Evolutionary conservation across 352 stramenopile genomes (phyloP).

Genomic region (Globisporangium ultimum): DNA sequence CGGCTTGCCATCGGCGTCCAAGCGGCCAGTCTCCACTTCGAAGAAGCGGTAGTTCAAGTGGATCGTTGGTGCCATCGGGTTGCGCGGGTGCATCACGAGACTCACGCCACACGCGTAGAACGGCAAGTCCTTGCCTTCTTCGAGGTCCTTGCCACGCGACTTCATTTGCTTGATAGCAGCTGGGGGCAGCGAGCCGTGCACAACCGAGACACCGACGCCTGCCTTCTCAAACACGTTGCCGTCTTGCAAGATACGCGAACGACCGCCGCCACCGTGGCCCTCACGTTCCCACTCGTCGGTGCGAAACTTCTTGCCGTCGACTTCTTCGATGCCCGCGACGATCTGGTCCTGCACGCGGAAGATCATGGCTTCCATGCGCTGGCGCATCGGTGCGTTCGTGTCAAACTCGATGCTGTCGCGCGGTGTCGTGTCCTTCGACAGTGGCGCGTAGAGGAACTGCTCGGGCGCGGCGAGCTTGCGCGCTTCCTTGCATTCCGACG

Average conservation of each 20-base stretch:
- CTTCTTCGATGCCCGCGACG: conserved; percentile 79
- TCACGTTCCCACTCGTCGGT: conserved; percentile 94
- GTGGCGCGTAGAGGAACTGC: conserved; percentile 61
- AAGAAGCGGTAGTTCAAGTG: conserved; percentile 99
- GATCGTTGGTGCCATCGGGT: conserved; percentile 94
- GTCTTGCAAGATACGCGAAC: conserved; percentile 92
- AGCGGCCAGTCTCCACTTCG: conserved; percentile 86
- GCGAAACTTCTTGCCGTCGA: conserved; percentile 94
- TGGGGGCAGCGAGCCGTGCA: conserved; percentile 95
- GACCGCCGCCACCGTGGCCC: conserved; percentile 92
- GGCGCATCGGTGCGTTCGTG: conserved; percentile 52
- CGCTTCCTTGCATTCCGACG: conserved; percentile 31
- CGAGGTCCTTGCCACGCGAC: conserved; percentile 65
- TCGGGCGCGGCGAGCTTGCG: conserved; percentile 27
- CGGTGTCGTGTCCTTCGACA: conserved; percentile 61
- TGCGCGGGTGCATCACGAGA: conserved; percentile 96
- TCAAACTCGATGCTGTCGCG: conserved; percentile 78
- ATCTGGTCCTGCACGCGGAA: conserved; percentile 85
- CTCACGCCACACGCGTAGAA: conserved; percentile 96
- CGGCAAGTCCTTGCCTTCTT: conserved; percentile 78
- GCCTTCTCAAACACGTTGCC: conserved; percentile 98
- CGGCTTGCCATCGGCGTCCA: conserved; percentile 76
- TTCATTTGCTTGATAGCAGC: conserved; percentile 82
- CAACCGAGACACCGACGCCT: conserved; percentile 96
- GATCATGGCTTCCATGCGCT: conserved; percentile 84